phyloP scores from a whole-genome alignment of 257 asterid genomes.

The Solanum chiquidenum region DNA sequence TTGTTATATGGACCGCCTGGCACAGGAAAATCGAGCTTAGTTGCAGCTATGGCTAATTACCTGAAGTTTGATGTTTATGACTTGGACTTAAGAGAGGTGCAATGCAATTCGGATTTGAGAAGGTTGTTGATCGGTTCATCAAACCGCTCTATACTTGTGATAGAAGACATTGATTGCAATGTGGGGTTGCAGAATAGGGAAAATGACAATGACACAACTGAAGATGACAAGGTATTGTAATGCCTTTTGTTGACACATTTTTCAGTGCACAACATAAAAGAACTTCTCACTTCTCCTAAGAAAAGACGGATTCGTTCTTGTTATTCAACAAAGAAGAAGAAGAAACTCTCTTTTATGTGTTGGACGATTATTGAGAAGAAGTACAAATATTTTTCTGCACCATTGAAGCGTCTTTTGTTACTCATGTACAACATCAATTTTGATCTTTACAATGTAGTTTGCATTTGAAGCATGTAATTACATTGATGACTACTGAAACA shows the following conservation, averaged over 20 bases:
- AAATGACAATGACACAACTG: constrained; percentile 15
- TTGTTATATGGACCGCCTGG: constrained; percentile 79
- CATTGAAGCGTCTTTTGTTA: neutral
- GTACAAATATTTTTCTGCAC: neutral
- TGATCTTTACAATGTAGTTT: neutral
- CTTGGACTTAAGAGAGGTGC: constrained; percentile 62
- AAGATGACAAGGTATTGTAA: constrained; percentile 49
- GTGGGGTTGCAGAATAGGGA: constrained; percentile 49
- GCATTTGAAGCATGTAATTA: neutral
- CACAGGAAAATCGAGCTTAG: constrained; percentile 71
- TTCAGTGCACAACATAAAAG: too few relatives aligned
- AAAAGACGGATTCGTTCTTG: too few relatives aligned
- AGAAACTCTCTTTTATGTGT: neutral
- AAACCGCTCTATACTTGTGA: constrained; percentile 57
- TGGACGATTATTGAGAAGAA: neutral
- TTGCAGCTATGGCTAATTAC: constrained; percentile 78
- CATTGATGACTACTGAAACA: neutral
- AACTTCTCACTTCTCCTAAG: too few relatives aligned
- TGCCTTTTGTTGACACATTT: too few relatives aligned
- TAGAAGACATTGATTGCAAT: constrained; percentile 76
- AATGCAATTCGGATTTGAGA: constrained; percentile 76
- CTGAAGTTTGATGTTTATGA: constrained; percentile 76
- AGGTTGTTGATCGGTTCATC: constrained; percentile 63
- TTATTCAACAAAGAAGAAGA: too few relatives aligned
- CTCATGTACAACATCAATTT: neutral